Conservation (phyloP, 2,329 filamentous ascomycete species). For the Penicillium sp. region DNA sequence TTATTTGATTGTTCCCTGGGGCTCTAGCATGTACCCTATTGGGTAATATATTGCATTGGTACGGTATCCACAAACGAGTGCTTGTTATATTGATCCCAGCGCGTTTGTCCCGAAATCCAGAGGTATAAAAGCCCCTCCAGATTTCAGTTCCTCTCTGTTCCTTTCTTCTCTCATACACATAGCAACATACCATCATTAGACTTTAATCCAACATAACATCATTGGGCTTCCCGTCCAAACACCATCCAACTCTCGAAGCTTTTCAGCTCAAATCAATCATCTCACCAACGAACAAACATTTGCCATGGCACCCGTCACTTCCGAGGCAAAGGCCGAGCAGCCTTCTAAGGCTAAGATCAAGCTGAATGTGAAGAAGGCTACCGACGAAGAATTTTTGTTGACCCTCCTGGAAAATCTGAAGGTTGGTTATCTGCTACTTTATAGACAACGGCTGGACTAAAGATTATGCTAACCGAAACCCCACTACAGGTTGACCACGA, state of each 20-base stretch:
- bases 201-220: no score
- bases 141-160: neutral
- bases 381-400: neutral
- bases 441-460: neutral
- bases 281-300: no score
- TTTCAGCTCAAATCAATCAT: no score
- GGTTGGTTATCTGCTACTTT: neutral
- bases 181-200: no score
- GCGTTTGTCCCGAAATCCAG: neutral
- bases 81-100: neutral
- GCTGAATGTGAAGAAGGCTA: no score
- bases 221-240: no score
- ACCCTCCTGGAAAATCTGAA: accelerated
- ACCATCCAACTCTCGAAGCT: no score
- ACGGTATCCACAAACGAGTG: neutral
- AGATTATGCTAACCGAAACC: neutral
- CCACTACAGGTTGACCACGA: neutral
- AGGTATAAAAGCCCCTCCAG: neutral
- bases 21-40: neutral
- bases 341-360: no score
- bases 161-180: neutral
- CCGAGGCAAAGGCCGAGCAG: no score
- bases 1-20: no score
- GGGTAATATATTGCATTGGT: neutral
- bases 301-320: no score